Base-by-base conservation (phyloP, 805 yeast genomes). In the Dipodascus albidus region DNA sequence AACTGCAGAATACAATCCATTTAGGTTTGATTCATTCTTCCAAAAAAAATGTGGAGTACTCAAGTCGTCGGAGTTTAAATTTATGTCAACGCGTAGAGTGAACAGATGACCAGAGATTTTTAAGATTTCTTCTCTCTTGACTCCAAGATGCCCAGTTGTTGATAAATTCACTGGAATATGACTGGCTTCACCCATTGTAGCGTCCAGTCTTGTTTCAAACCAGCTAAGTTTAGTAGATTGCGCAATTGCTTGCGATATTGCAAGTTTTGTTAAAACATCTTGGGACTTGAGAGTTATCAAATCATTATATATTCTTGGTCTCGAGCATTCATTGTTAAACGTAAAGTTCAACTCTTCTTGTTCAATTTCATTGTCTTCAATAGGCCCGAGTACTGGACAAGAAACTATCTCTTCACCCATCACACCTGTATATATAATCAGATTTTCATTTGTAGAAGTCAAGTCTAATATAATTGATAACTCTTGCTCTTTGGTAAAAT, bases 11-110 rank as follows among this genome's bases (percentile, higher is more conserved):
- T 93, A 93, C 48, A 93, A 72, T 2, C 98, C 98, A 65, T 91
- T 95, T 58, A 93, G 75, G 38, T 95, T 90, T 3, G 99, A 98
- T 69, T 93, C 99, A 57, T 70, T 68, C 31, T 90, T 85, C 99
- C 99, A 93, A 67, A 93, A 93, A 64, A 87, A 89, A 57, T 88
- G 96, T 0, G 99, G 99, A 0, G 96, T 89, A 63, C 93, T 99
- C 53, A 93, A 73, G 21, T 93, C 89, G 58, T 87, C 87, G 9
- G 96, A 87, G 3, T 91, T 84, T 50, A 93, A 71, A 65, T 93
- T 93, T 3, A 93, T 97, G 67, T 93, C 98, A 14, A 90, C 96
- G 50, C 98, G 74, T 24, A 93, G 68, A 62, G 89, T 90, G 74
- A 91, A 91, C 49, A 93, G 71, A 64, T 85, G 82, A 6, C 99